A percentile compares a stretch with the other conserved stretches of the same genome.
Conservation (phyloP, 805 yeast genomes). For the Candida ulmi region DNA sequence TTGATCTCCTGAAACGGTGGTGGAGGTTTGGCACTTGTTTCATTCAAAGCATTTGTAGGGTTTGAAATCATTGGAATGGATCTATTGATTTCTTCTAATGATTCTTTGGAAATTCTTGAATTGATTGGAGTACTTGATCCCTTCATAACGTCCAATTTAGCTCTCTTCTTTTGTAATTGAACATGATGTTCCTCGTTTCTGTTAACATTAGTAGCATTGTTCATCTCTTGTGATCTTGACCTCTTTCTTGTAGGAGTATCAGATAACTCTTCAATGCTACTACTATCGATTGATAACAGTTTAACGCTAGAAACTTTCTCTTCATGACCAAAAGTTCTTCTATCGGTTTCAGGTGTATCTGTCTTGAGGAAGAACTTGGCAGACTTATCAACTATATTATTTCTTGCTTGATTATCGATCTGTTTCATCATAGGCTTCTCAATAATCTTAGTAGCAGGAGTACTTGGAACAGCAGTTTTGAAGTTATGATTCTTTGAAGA, state of each 20-base stretch:
- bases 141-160: background rate
- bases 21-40: conserved; percentile 6
- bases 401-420: background rate
- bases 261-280: background rate
- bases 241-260: conserved; percentile 16
- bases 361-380: conserved; percentile 17
- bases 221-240: conserved; percentile 6
- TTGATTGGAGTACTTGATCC: background rate
- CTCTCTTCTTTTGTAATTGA: background rate
- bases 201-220: too few relatives aligned
- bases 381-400: conserved; percentile 10
- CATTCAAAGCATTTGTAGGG: background rate
- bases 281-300: background rate
- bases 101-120: background rate
- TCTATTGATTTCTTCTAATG: background rate
- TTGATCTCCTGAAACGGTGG: conserved; percentile 6
- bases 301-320: background rate
- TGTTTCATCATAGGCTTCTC: conserved; percentile 13
- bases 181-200: too few relatives aligned
- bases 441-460: background rate
- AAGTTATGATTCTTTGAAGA: background rate
- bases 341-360: background rate
- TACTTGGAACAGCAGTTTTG: background rate
- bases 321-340: background rate
- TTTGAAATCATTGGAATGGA: background rate